Percentiles rank a stretch among this genome's conserved stretches.
Evolutionary conservation across 2,329 filamentous ascomycete genomes (phyloP).

Genomic region (Fusarium tuaranense): DNA sequence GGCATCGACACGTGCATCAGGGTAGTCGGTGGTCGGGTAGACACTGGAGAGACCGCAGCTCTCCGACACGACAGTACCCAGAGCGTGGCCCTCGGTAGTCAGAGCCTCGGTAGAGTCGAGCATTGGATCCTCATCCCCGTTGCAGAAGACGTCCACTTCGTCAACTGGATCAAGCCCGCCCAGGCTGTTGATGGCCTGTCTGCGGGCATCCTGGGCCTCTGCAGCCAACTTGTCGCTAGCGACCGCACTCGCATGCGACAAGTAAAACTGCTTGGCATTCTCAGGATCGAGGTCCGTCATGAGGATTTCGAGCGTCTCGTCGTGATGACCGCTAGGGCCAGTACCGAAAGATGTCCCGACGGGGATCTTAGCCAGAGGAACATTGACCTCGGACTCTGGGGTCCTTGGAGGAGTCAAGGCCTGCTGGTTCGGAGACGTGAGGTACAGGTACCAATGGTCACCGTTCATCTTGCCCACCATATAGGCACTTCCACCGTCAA

Average conservation of each 20-base stretch:
- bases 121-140: constrained; percentile 70
- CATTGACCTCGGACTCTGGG: constrained; percentile 65
- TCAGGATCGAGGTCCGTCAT: constrained; percentile 79
- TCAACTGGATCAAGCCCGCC: constrained; percentile 68
- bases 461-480: constrained; percentile 99
- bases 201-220: constrained; percentile 72
- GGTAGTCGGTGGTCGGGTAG: constrained; percentile 88
- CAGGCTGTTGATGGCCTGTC: constrained; percentile 68
- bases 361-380: constrained; percentile 64
- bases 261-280: constrained; percentile 78
- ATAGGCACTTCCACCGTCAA: constrained; percentile 93
- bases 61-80: constrained; percentile 93
- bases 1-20: constrained; percentile 92
- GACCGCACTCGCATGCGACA: constrained; percentile 84
- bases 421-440: constrained; percentile 86
- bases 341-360: constrained; percentile 57
- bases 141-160: constrained; percentile 85
- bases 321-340: constrained; percentile 64
- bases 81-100: constrained; percentile 91
- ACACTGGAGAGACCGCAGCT: constrained; percentile 89
- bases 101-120: constrained; percentile 76
- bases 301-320: constrained; percentile 82
- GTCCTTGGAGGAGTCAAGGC: constrained; percentile 85
- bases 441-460: constrained; percentile 98
- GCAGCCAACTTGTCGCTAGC: constrained; percentile 83